A percentile compares a stretch with the other conserved stretches of the same genome.
phyloP scores from a whole-genome alignment of 176 grass and related monocot species.

The Panicum miliaceum region DNA sequence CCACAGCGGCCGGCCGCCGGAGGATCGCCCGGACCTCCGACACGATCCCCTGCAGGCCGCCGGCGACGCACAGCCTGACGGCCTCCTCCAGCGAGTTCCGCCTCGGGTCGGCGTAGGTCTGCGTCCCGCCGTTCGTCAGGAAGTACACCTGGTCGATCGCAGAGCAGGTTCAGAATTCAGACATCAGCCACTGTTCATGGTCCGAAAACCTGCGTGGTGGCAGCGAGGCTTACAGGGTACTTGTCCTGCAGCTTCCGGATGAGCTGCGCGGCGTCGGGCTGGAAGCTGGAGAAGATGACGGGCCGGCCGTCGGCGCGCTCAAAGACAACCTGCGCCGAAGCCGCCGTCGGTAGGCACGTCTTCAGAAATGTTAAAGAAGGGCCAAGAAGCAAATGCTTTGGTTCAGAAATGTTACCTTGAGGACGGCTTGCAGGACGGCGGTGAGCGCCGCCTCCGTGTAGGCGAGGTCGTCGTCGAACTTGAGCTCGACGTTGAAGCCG shows the following conservation, averaged over 20 bases:
- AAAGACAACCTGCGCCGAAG: slow-evolving; percentile 46
- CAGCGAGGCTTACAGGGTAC: slow-evolving; percentile 63
- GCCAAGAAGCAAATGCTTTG: background rate
- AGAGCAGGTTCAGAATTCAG: background rate
- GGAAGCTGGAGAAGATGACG: slow-evolving; percentile 86
- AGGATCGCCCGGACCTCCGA: slow-evolving; percentile 78
- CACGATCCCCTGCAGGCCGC: slow-evolving; percentile 72
- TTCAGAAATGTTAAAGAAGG: background rate
- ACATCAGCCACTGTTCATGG: background rate
- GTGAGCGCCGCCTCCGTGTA: slow-evolving; percentile 62
- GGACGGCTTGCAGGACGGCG: slow-evolving; percentile 44
- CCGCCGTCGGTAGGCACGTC: background rate
- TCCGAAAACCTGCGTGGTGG: background rate
- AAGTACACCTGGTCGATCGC: slow-evolving; percentile 67
- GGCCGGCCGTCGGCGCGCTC: slow-evolving; percentile 58
- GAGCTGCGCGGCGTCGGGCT: slow-evolving; percentile 62
- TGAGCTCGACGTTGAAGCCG: slow-evolving; percentile 88
- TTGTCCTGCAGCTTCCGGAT: slow-evolving; percentile 58
- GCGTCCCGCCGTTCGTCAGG: slow-evolving; percentile 69
- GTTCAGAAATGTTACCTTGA: slow-evolving; percentile 43
- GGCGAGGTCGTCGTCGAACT: slow-evolving; percentile 59
- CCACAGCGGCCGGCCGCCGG: slow-evolving; percentile 55
- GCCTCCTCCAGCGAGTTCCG: slow-evolving; percentile 85
- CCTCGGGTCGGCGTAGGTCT: slow-evolving; percentile 53
- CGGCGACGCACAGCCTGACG: slow-evolving; percentile 50